Evolutionary conservation across 2,329 filamentous ascomycete genomes (phyloP).

Genomic region (Chaetomium sp.): DNA sequence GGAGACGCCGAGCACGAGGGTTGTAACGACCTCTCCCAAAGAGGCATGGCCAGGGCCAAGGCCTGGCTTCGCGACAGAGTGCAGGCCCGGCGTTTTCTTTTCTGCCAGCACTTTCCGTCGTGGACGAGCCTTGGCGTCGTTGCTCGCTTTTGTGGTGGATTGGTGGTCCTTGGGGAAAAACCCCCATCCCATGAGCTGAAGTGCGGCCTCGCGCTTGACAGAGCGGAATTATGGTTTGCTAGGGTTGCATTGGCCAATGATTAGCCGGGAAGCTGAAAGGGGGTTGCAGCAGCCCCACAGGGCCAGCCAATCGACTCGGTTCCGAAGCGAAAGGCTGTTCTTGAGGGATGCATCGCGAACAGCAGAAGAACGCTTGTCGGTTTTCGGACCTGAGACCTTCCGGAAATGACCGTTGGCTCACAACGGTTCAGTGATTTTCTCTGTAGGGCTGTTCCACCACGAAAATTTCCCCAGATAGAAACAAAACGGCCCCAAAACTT

Average conservation of each 20-base stretch:
- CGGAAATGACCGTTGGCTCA: background rate
- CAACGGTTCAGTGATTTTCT: background rate
- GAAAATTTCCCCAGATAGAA: no score
- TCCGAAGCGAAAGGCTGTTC: constrained; percentile 1
- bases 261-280: background rate
- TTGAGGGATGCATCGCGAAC: constrained; percentile 8
- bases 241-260: constrained; percentile 8
- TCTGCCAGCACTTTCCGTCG: background rate
- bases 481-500: no score
- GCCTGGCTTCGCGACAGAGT: background rate
- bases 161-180: no score
- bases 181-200: constrained; percentile 16
- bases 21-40: background rate
- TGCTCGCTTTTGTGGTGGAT: no score
- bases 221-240: background rate
- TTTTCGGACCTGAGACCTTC: background rate
- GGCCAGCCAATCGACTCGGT: background rate
- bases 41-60: constrained; percentile 1
- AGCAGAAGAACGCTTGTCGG: background rate
- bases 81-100: background rate
- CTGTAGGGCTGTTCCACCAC: no score
- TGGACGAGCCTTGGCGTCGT: no score
- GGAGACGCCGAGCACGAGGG: background rate
- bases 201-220: background rate
- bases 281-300: background rate